Evolutionary conservation across 208 protist species (phyloP).

Genomic region (Trypanosoma vivax): DNA sequence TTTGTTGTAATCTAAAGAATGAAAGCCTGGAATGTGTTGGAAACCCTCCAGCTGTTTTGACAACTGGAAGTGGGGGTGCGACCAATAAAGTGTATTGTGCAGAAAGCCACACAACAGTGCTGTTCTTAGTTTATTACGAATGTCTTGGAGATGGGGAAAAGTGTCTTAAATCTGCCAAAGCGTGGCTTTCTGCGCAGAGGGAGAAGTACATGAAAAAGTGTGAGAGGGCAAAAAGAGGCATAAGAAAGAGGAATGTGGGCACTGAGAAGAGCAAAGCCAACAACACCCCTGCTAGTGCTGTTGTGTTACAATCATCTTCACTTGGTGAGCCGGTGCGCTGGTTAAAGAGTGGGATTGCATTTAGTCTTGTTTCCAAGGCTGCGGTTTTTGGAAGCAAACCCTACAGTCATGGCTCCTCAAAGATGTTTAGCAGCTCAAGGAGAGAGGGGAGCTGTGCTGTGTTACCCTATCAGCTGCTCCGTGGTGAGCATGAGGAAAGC

Average conservation of each 20-base stretch:
- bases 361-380: background rate
- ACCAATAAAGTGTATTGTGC: too few species aligned
- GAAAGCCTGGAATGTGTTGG: background rate
- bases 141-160: constrained; percentile 41
- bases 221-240: too few species aligned
- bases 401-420: constrained; percentile 29
- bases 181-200: constrained; percentile 52
- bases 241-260: too few species aligned
- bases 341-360: constrained; percentile 17
- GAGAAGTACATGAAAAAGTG: too few species aligned
- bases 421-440: constrained; percentile 37
- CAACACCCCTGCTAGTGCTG: background rate
- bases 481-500: background rate
- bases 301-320: constrained; percentile 25
- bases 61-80: background rate
- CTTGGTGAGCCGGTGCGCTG: constrained; percentile 59
- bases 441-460: constrained; percentile 32
- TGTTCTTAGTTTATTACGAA: constrained; percentile 65
- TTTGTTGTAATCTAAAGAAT: background rate
- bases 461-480: constrained; percentile 19
- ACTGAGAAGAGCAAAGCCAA: constrained; percentile 28
- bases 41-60: background rate
- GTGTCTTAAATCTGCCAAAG: constrained; percentile 35
- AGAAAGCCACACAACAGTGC: too few species aligned
- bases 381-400: constrained; percentile 16